Base-by-base conservation (phyloP, 2,329 filamentous ascomycete genomes). In the Fusarium abutilonis region DNA sequence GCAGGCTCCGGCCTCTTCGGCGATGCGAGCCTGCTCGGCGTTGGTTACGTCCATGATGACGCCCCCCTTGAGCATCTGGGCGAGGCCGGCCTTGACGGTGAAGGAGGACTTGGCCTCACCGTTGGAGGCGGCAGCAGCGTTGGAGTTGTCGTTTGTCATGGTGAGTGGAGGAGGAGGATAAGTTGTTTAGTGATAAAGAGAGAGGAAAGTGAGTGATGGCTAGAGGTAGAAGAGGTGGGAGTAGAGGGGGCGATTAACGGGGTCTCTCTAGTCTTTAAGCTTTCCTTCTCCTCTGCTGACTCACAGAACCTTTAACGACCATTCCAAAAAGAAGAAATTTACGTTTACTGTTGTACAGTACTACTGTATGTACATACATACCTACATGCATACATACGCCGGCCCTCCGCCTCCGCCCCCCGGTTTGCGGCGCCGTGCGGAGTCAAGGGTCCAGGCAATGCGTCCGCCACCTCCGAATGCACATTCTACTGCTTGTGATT, bases 21-120 rank as follows among this genome's bases (percentile, higher is more conserved):
- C 95, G 76, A 99, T 97, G 79, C 92, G 92, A 63, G 95, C 93
- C 83, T 96, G 93, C 74, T 92, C 90, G 23, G 93, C 91, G 76
- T 94, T 92, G 64, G 96, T 92, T 56, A 98, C 95, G 79, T 99
- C 95, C 95, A 99, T 99, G 79, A 99, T 99, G 67, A 99, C 95
- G 72, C 95, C 95, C 75, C 95, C 95, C 84, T 98, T 97, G 79
- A 98, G 83, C 95, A 99, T 99, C 79, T 96, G 91, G 21, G 95
- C 95, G 66, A 99, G 83, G 57, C 94, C 95, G 50, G 92, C 90
- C 86, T 99, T 99, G 84, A 97, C 89, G 68, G 89, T 89, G 78
- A 97, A 96, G 77, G 86, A 83, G 66, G 78, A 72, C 64, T 77
- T 80, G 68, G 73, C 70, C 67, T 78, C 75, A 53, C 65, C 70